A percentile compares a stretch with the other conserved stretches of the same genome.
Evolutionary conservation across 2,329 filamentous ascomycete genomes (phyloP).

Genomic region (Mariannaea elegans): DNA sequence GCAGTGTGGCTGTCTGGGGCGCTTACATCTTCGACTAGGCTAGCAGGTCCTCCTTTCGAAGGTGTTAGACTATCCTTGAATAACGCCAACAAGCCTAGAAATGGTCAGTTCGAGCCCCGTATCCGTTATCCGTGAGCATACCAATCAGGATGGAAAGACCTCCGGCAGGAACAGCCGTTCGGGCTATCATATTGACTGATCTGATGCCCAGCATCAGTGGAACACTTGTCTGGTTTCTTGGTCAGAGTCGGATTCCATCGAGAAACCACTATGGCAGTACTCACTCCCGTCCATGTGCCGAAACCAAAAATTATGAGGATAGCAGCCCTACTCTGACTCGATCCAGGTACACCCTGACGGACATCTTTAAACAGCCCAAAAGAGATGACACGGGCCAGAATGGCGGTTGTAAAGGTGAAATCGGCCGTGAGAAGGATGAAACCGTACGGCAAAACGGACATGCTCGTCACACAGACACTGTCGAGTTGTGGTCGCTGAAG

Average conservation of each 20-base stretch:
- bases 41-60: constrained; percentile 7
- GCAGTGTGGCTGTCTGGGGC: constrained; percentile 19
- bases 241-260: constrained; percentile 3
- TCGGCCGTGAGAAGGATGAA: constrained; percentile 57
- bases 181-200: constrained; percentile 52
- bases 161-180: constrained; percentile 60
- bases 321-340: constrained; percentile 51
- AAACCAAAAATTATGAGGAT: constrained; percentile 54
- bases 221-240: constrained; percentile 55
- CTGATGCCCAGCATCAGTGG: constrained; percentile 59
- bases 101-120: constrained; percentile 9
- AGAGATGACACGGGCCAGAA: constrained; percentile 54
- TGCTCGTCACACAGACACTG: constrained; percentile 60
- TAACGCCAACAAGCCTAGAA: constrained; percentile 47
- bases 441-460: constrained; percentile 55
- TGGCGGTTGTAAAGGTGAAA: constrained; percentile 52
- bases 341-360: constrained; percentile 38
- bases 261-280: constrained; percentile 36
- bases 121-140: constrained; percentile 40
- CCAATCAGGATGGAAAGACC: constrained; percentile 60
- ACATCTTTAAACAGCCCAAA: constrained; percentile 46
- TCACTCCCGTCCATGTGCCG: constrained; percentile 63
- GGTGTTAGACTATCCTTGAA: constrained; percentile 39
- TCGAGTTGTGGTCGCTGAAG: constrained; percentile 62
- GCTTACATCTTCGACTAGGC: constrained; percentile 3